Evolutionary conservation across 768 basidiomycete genomes (phyloP).

Genomic region (Suillus lakei): DNA sequence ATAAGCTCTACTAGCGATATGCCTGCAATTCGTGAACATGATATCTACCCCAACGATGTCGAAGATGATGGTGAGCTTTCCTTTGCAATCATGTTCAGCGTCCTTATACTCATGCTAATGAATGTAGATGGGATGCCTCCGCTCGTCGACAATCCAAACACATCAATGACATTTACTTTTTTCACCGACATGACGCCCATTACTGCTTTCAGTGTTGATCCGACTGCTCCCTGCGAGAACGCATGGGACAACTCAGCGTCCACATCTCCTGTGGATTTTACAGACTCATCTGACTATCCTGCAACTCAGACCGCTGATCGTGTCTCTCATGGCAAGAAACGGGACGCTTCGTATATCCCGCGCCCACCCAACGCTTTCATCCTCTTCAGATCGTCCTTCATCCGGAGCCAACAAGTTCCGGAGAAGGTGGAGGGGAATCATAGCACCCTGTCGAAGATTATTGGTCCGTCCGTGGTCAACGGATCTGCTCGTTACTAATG

Average conservation of each 20-base stretch:
- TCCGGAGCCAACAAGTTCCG: constrained; percentile 73
- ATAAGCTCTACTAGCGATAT: constrained; percentile 19
- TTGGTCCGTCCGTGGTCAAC: constrained; percentile 48
- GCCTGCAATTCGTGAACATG: constrained; percentile 34
- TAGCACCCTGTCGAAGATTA: constrained; percentile 80
- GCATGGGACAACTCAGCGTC: constrained; percentile 32
- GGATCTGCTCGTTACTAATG: neutral
- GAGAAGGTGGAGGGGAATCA: constrained; percentile 82
- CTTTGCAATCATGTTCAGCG: neutral
- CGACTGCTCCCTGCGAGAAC: constrained; percentile 38
- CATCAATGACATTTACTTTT: constrained; percentile 65
- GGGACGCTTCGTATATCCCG: constrained; percentile 77
- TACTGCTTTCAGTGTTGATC: constrained; percentile 47
- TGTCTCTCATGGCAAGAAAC: constrained; percentile 60
- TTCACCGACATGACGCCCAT: constrained; percentile 61
- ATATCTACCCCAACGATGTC: constrained; percentile 25
- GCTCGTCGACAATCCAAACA: constrained; percentile 56
- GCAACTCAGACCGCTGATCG: constrained; percentile 41
- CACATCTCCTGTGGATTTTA: constrained; percentile 23
- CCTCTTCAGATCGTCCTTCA: constrained; percentile 81
- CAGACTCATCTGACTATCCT: constrained; percentile 23
- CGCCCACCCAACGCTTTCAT: constrained; percentile 88
- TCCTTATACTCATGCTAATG: constrained; percentile 13
- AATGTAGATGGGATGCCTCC: constrained; percentile 52
- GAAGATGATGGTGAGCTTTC: constrained; percentile 43